These are phyloP conservation scores for Rhododendron kiyosumense DNA, from an alignment of 148 eudicot species.

Conservation along the genomic window DNA sequence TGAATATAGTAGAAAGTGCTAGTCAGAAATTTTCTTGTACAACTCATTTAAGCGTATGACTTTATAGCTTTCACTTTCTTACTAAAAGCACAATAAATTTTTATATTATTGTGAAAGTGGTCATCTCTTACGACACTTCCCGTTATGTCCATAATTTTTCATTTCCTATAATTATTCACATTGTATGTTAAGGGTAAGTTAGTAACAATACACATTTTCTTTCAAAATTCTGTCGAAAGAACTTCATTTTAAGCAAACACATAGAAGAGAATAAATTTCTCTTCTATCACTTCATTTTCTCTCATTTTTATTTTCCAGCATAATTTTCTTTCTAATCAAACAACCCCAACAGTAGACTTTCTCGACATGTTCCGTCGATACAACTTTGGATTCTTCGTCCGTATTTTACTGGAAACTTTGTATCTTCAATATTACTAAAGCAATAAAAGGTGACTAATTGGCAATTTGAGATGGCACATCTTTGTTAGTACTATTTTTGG, in stretches of 20 bases:
- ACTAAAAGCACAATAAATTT: background rate
- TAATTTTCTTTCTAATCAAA: too few species aligned
- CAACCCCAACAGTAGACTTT: background rate
- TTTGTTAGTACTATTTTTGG: background rate
- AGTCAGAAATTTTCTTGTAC: background rate
- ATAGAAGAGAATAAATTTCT: too few species aligned
- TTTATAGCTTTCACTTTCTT: background rate
- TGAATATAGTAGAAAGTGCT: too few species aligned
- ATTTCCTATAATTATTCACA: too few species aligned
- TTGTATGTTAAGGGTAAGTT: background rate
- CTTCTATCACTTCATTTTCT: too few species aligned
- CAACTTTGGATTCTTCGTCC: background rate
- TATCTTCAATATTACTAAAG: background rate
- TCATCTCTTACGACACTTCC: background rate
- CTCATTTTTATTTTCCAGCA: too few species aligned
- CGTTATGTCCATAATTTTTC: background rate
- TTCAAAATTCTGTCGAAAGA: too few species aligned
- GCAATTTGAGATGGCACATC: background rate
- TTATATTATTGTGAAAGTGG: background rate
- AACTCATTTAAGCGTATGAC: background rate
- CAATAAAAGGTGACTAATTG: background rate
- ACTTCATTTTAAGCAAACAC: too few species aligned
- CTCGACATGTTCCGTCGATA: background rate
- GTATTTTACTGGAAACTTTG: background rate
- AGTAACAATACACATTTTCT: background rate